Evolutionary conservation across 164 flowering plant species (phyloP), one percentile per base, ranked within the genome.

Genomic region (Cinnamomum chago): DNA sequence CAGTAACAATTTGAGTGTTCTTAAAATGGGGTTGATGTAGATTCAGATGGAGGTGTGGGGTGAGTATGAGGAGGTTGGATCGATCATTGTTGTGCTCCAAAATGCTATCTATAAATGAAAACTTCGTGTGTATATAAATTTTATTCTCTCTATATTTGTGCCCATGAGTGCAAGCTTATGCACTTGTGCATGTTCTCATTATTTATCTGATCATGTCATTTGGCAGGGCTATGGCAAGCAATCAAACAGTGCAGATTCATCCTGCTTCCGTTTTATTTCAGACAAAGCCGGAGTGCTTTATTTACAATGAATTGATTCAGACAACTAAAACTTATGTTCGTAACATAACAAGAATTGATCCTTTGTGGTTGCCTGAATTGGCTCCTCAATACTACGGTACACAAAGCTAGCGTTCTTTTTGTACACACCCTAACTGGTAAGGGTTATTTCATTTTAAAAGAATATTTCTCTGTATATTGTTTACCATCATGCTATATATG

Each of bases 311-410:
- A 79, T 79, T 95, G 51, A 86, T 95, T 40, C 84, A 85, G 77
- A 93, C 99, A 27, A 89, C 81, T 80, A 76, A 87, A 7, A 88
- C 82, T 72, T 95, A 92, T 73, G 80, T 95, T 73, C 96, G 93
- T 40, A 90, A 91, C 62, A 68, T 90, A 28, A 87, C 93, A 17
- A 90, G 86, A 83, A 88, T 93, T 22, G 98, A 93, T 76, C 86
- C 84, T 47, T 73, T 88, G 81, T 95, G 99, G 99, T 80, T 95
- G 76, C 79, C 89, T 67, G 99, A 95, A 83, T 80, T 94, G 77
- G 98, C 97, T 76, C 96, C 97, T 73, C 93, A 92, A 30, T 91
- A 68, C 78, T 91, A 85, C 76, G 80, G 65, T 3, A 40, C 76
- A 65, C 76, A 73, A 51, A 66, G 51, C 52, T 73, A 65, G 58